These are phyloP conservation scores for Neurospora sp. DNA, from an alignment of 495 filamentous ascomycete species.

Conservation along the genomic window DNA sequence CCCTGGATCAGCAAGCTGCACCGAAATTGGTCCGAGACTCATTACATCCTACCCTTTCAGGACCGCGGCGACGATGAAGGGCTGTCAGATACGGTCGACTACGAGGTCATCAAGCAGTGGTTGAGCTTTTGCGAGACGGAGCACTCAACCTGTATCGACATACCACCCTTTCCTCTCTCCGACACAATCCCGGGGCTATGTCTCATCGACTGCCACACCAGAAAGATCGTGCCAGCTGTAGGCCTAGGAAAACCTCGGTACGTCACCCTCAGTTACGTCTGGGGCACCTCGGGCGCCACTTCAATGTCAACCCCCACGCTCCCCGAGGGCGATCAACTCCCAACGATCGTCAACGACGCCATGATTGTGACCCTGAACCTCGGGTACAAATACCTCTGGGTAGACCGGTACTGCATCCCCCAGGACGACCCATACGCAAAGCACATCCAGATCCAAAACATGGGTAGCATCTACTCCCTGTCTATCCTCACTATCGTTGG, in stretches of 20 bases:
- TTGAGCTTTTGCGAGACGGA: neutral
- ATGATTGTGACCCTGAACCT: neutral
- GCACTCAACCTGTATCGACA: neutral
- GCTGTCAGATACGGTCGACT: neutral
- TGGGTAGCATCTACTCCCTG: constrained; percentile 19
- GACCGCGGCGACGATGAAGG: neutral
- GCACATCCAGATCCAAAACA: constrained; percentile 15
- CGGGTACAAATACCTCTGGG: neutral
- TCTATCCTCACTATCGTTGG: constrained; percentile 18
- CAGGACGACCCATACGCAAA: constrained; percentile 7
- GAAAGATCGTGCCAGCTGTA: neutral
- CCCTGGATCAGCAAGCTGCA: neutral
- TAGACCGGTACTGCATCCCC: constrained; percentile 12
- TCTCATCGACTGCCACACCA: neutral
- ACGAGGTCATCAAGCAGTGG: neutral
- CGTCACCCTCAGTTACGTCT: neutral
- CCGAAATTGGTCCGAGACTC: neutral
- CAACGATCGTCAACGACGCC: neutral
- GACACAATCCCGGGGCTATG: neutral
- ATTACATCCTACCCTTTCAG: neutral
- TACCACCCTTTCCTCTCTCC: neutral
- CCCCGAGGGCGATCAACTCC: neutral
- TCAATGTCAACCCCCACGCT: neutral
- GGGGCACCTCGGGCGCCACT: neutral
- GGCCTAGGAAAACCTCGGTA: neutral